A percentile compares a stretch with the other conserved stretches of the same genome.
These are phyloP conservation scores for Nicotiana knightiana DNA, from an alignment of 257 asterid genomes.

Conservation along the genomic window DNA sequence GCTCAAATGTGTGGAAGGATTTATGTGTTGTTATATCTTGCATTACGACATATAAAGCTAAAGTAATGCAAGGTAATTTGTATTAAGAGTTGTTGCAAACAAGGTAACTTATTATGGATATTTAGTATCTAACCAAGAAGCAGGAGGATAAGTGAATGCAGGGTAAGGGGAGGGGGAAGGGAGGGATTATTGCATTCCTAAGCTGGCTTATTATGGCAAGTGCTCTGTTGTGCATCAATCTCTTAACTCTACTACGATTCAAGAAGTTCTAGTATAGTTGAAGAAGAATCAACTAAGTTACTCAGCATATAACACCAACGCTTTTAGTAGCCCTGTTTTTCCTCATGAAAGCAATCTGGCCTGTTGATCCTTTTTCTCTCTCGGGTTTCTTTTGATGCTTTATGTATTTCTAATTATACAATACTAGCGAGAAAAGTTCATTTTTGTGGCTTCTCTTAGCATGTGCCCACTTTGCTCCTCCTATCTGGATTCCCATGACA, in stretches of 20 bases:
- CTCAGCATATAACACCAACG: not conserved
- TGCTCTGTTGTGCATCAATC: not conserved
- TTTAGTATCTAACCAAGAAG: not conserved
- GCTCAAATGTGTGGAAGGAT: not conserved
- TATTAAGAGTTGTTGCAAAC: not conserved
- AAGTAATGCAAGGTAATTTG: not conserved
- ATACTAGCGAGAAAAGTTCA: not conserved
- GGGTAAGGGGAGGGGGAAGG: not conserved
- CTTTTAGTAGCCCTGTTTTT: not conserved
- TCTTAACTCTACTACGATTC: not conserved
- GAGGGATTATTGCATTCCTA: not conserved
- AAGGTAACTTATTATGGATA: not conserved
- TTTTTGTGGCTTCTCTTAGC: not conserved
- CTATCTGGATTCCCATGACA: not conserved
- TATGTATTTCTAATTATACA: not conserved
- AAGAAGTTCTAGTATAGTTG: not conserved
- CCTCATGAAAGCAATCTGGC: not conserved
- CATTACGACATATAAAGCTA: not conserved
- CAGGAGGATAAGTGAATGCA: not conserved
- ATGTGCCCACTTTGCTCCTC: not conserved
- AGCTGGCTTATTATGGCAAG: not conserved
- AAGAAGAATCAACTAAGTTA: not conserved
- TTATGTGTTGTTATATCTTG: not conserved
- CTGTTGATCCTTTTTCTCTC: not conserved
- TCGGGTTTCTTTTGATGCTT: not conserved